Evolutionary conservation across 345 rosid genomes (phyloP).

Genomic region (Ceriops decandra): DNA sequence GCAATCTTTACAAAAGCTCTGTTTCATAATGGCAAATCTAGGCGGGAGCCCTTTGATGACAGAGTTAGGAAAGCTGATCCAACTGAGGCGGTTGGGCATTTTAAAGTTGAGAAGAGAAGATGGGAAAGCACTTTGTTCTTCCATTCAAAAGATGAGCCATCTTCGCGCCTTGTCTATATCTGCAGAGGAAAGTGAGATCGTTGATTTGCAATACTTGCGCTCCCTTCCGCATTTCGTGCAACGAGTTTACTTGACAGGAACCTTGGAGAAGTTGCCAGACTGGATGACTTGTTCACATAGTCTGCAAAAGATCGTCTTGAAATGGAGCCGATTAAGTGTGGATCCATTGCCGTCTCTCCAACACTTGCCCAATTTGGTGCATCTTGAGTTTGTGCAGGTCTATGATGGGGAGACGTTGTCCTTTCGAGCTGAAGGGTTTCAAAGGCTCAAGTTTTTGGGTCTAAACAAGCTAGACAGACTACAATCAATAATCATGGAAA

Average conservation of each 20-base stretch:
- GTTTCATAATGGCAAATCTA: constrained; percentile 9
- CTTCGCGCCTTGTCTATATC: constrained; percentile 34
- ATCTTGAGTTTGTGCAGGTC: constrained; percentile 9
- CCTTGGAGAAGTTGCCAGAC: constrained; percentile 9
- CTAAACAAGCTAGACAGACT: constrained; percentile 18
- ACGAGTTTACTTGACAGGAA: constrained; percentile 12
- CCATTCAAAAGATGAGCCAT: constrained; percentile 16
- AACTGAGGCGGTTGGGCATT: constrained; percentile 17
- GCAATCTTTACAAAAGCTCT: constrained; percentile 13
- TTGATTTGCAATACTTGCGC: constrained; percentile 27
- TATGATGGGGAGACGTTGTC: constrained; percentile 7
- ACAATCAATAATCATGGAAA: constrained; percentile 1
- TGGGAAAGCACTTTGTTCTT: constrained; percentile 15
- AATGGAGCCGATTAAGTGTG: constrained; percentile 4
- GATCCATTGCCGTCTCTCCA: constrained; percentile 7
- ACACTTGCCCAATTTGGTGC: constrained; percentile 13
- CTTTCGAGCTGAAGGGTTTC: constrained; percentile 6
- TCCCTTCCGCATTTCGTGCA: constrained; percentile 24
- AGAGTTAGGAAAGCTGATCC: constrained; percentile 9
- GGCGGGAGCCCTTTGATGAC: not conserved
- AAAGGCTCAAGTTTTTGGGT: constrained; percentile 9
- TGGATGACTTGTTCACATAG: constrained; percentile 9
- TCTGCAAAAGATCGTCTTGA: constrained; percentile 6
- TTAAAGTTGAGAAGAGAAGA: constrained; percentile 18
- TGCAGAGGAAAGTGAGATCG: constrained; percentile 22